phyloP scores from a whole-genome alignment of 1,139 yeast genomes.

The Candida frijolesensis region DNA sequence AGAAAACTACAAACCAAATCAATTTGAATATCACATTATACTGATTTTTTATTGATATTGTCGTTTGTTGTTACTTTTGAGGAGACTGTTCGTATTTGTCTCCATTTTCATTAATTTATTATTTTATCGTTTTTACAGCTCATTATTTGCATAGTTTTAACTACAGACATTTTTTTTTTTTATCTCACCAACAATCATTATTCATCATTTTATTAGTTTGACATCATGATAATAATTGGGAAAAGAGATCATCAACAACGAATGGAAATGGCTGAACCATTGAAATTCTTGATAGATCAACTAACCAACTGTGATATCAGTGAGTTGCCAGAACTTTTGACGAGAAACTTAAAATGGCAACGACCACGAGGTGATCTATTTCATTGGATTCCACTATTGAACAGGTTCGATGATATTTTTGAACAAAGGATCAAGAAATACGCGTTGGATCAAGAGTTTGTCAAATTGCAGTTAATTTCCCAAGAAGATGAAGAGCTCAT shows the following conservation, averaged over 20 bases:
- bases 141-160: background rate
- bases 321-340: slow-evolving; percentile 35
- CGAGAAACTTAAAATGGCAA: slow-evolving; percentile 51
- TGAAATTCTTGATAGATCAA: slow-evolving; percentile 39
- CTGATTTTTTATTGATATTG: background rate
- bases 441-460: slow-evolving; percentile 49
- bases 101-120: too few species aligned
- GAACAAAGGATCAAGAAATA: slow-evolving; percentile 58
- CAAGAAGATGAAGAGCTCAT: slow-evolving; percentile 49
- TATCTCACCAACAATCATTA: background rate
- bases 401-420: slow-evolving; percentile 71
- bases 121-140: background rate
- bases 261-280: slow-evolving; percentile 35
- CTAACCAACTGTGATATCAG: slow-evolving; percentile 31
- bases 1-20: background rate
- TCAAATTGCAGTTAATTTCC: slow-evolving; percentile 48
- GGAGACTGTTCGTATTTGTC: too few species aligned
- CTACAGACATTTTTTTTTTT: background rate
- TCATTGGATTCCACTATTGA: slow-evolving; percentile 77
- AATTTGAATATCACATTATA: background rate
- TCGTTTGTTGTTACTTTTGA: background rate
- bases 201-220: background rate
- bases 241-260: slow-evolving; percentile 34
- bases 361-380: slow-evolving; percentile 72
- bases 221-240: slow-evolving; percentile 33